These are phyloP conservation scores for Eimeria sp. DNA, from an alignment of 169 alveolate species.

Conservation along the genomic window DNA sequence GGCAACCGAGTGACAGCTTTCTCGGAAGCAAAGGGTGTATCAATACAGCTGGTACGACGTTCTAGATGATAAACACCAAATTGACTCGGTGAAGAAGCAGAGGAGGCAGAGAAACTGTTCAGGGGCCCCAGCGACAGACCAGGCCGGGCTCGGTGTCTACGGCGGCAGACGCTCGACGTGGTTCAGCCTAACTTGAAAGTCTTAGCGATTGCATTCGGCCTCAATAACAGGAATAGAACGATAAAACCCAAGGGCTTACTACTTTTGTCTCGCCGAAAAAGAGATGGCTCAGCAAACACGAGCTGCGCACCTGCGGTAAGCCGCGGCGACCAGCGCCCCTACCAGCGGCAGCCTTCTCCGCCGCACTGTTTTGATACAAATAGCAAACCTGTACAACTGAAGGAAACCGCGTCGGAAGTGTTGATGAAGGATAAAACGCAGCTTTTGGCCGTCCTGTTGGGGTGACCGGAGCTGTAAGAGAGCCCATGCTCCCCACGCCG, in stretches of 20 bases:
- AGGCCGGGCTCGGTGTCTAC: slow-evolving; percentile 33
- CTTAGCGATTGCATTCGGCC: slow-evolving; percentile 3
- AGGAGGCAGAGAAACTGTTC: neutral
- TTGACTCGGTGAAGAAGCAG: neutral
- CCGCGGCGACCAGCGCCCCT: slow-evolving; percentile 67
- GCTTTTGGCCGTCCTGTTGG: slow-evolving; percentile 22
- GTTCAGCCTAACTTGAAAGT: neutral
- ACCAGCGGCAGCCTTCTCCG: slow-evolving; percentile 67
- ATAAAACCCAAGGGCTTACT: slow-evolving; percentile 47
- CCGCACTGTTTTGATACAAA: neutral
- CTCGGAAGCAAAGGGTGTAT: neutral
- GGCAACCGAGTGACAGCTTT: neutral
- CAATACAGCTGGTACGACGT: neutral
- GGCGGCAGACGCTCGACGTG: neutral
- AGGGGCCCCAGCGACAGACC: slow-evolving; percentile 26
- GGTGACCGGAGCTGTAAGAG: slow-evolving; percentile 55
- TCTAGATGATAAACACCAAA: neutral
- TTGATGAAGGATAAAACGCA: slow-evolving; percentile 49
- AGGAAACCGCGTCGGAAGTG: neutral
- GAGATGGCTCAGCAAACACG: neutral
- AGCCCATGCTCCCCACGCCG: slow-evolving; percentile 63
- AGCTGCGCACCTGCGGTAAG: slow-evolving; percentile 72
- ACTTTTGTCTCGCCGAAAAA: slow-evolving; percentile 28
- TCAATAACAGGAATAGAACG: neutral
- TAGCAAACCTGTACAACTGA: slow-evolving; percentile 48